phyloP scores from a whole-genome alignment of 169 alveolate genomes.

The Plasmodium gonderi region DNA sequence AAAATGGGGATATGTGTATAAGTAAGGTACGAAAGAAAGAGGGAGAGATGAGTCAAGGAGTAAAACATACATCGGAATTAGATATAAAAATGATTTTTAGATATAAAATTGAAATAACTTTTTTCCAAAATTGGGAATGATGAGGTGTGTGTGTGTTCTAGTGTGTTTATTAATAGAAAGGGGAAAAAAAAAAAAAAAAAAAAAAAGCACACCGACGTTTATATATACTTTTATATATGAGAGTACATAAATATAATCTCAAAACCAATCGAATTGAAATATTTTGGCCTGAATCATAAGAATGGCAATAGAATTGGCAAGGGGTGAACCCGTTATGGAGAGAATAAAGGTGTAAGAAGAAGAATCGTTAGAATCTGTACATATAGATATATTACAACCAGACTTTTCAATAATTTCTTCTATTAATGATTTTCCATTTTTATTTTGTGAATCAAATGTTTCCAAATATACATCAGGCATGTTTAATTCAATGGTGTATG shows the following conservation, averaged over 20 bases:
- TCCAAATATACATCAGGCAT: slow-evolving; percentile 72
- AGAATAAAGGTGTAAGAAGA: slow-evolving; percentile 64
- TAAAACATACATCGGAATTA: background rate
- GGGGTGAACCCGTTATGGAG: slow-evolving; percentile 70
- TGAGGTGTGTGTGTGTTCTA: too few species aligned
- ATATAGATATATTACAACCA: slow-evolving; percentile 63
- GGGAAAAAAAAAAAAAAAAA: too few species aligned
- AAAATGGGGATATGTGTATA: background rate
- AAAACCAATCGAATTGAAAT: slow-evolving; percentile 71
- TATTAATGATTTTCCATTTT: slow-evolving; percentile 64
- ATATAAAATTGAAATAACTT: background rate
- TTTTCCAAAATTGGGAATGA: background rate
- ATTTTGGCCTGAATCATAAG: slow-evolving; percentile 70
- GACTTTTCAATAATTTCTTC: slow-evolving; percentile 67
- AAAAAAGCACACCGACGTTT: background rate
- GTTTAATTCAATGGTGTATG: slow-evolving; percentile 67
- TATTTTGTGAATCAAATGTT: slow-evolving; percentile 68
- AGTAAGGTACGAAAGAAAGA: background rate
- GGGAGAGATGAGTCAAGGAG: background rate
- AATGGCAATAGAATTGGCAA: slow-evolving; percentile 56
- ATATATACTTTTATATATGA: background rate
- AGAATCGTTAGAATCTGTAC: slow-evolving; percentile 71
- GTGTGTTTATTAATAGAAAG: too few species aligned
- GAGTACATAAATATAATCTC: background rate
- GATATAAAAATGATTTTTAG: background rate